Conservation (phyloP, 495 filamentous ascomycete species). For the Bathelium albidoporum region DNA sequence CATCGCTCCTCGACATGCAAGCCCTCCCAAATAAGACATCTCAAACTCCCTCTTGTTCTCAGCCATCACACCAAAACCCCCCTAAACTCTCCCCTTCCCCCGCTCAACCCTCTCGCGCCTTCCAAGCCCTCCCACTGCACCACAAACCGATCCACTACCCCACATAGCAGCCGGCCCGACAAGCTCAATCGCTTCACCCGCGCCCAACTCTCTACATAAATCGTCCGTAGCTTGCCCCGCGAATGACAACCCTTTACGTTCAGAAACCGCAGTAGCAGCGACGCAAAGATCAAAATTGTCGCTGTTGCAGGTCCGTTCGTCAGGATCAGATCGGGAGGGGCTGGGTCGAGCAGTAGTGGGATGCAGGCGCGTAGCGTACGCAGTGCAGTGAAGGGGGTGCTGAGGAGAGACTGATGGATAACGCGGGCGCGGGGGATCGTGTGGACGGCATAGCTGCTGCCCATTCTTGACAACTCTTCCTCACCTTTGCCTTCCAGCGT, state of each 20-base stretch:
- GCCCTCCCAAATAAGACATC: not conserved
- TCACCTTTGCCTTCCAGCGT: too few relatives aligned
- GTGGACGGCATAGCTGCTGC: slow-evolving; percentile 43
- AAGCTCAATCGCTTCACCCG: slow-evolving; percentile 68
- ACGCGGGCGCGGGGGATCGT: slow-evolving; percentile 59
- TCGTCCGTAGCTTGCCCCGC: slow-evolving; percentile 48
- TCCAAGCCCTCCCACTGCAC: slow-evolving; percentile 62
- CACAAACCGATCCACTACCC: slow-evolving; percentile 56
- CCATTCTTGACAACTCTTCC: too few relatives aligned
- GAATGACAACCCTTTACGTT: slow-evolving; percentile 30
- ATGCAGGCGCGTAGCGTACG: slow-evolving; percentile 44
- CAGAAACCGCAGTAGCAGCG: slow-evolving; percentile 55
- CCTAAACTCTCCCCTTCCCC: slow-evolving; percentile 27
- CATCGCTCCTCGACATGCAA: not conserved
- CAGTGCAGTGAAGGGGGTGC: slow-evolving; percentile 51
- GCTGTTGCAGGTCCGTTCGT: slow-evolving; percentile 85
- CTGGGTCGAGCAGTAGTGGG: slow-evolving; percentile 33
- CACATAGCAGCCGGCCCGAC: slow-evolving; percentile 61
- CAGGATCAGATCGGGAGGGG: slow-evolving; percentile 60
- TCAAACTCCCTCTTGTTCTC: not conserved
- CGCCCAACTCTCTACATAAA: slow-evolving; percentile 91
- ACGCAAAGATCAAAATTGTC: slow-evolving; percentile 64
- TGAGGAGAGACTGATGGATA: slow-evolving; percentile 67
- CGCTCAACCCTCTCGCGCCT: slow-evolving; percentile 36
- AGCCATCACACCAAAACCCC: slow-evolving; percentile 25